Conservation (phyloP, 2,329 filamentous ascomycete species). For the Cryphonectria parasitica region DNA sequence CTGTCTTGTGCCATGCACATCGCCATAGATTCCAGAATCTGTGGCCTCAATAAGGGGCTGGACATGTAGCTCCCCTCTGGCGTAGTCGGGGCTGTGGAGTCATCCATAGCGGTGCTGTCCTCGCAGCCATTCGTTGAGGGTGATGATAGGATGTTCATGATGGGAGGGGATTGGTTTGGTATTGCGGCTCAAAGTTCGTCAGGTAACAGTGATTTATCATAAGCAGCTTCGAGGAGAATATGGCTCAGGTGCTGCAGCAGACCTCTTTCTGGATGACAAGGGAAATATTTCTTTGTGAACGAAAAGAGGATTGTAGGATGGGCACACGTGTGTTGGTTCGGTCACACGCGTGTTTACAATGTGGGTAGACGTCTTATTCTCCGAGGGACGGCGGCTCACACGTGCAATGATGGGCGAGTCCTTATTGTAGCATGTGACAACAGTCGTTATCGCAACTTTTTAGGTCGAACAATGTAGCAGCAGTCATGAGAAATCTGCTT, state of each 20-base stretch:
- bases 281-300: neutral
- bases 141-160: conserved; percentile 32
- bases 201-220: neutral
- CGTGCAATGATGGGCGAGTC: neutral
- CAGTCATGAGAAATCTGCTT: neutral
- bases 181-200: neutral
- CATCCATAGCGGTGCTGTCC: conserved; percentile 37
- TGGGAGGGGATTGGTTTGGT: neutral
- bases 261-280: neutral
- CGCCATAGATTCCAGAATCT: conserved; percentile 29
- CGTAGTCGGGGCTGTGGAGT: conserved; percentile 51
- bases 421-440: neutral
- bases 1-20: conserved; percentile 29
- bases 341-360: neutral
- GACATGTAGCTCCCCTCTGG: conserved; percentile 48
- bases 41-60: conserved; percentile 45
- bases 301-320: neutral
- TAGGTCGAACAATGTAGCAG: neutral
- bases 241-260: neutral
- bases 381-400: conserved; percentile 2
- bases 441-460: neutral
- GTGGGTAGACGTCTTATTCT: neutral
- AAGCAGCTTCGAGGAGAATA: neutral
- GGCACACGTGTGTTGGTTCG: neutral
- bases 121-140: conserved; percentile 36